Base-by-base conservation (phyloP, 345 rosid species). In the Populus ilicifolia region DNA sequence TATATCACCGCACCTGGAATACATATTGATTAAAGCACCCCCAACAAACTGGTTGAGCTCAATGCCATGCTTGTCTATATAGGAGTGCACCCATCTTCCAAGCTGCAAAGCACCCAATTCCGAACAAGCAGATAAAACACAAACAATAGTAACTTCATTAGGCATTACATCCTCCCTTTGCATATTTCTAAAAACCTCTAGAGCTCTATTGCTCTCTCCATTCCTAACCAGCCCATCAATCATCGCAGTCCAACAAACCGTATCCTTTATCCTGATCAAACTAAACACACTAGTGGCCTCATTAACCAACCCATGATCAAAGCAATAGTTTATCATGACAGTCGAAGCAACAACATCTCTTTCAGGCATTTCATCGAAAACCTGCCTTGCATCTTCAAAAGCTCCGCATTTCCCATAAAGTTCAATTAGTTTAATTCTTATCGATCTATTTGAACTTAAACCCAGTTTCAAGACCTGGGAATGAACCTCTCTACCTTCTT, bases 191-290 rank as follows among this genome's bases (percentile, higher is more conserved):
- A 92, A 90, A 68, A 83, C 75, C 82, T 85, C 85, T 79, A 90
- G 79, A 20, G 91, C 97, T 80, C 75, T 83, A 80, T 85, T 85
- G 90, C 84, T 80, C 82, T 89, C 86, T 66, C 80, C 86, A 86
- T 88, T 88, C 83, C 83, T 81, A 44, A 86, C 89, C 78, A 89
- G 75, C 76, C 94, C 92, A 67, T 86, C 90, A 76, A 90, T 90
- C 92, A 90, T 86, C 5, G 89, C 89, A 2, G 92, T 92, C 94
- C 94, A 90, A 77, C 91, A 86, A 67, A 89, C 88, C 0, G 89
- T 86, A 79, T 91, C 96, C 81, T 86, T 88, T 25, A 35, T 29
- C 80, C 79, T 27, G 20, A 88, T 86, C 82, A 71, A 73, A 78
- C 50, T 67, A 52, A 91, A 91, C 23, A 84, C 38, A 52, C 46